phyloP scores from a whole-genome alignment of 1,139 yeast species.

The Pichia kudriavzevii region DNA sequence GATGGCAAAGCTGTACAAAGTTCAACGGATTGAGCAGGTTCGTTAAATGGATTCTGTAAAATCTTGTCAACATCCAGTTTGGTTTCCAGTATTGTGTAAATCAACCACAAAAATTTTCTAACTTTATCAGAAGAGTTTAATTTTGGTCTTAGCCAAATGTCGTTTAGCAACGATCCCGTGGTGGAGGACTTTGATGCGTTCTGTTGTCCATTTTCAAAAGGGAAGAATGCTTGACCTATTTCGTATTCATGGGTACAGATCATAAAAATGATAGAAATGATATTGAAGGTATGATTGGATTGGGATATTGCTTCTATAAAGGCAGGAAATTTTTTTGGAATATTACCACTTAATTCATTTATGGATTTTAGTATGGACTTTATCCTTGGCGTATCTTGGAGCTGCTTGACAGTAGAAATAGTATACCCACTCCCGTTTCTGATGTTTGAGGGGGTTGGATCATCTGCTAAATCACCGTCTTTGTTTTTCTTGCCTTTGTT shows the following conservation, averaged over 20 bases:
- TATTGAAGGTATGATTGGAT: slow-evolving; percentile 26
- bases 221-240: slow-evolving; percentile 23
- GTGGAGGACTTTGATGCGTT: slow-evolving; percentile 8
- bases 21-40: no score
- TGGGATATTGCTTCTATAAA: slow-evolving; percentile 17
- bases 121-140: slow-evolving; percentile 59
- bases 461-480: slow-evolving; percentile 5
- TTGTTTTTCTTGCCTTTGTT: not conserved
- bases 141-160: slow-evolving; percentile 27
- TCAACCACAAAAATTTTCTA: slow-evolving; percentile 70
- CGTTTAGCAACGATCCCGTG: slow-evolving; percentile 28
- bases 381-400: slow-evolving; percentile 91
- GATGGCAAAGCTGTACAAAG: no score
- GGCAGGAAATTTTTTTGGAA: slow-evolving; percentile 24
- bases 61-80: slow-evolving; percentile 48
- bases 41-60: slow-evolving; percentile 51
- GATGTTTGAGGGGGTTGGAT: not conserved
- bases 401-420: slow-evolving; percentile 43
- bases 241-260: slow-evolving; percentile 53
- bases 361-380: slow-evolving; percentile 83
- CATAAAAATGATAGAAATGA: slow-evolving; percentile 69
- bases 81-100: slow-evolving; percentile 76
- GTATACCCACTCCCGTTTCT: slow-evolving; percentile 26
- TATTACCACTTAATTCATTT: slow-evolving; percentile 24
- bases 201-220: slow-evolving; percentile 14